Conservation (phyloP, 1,284 basidiomycete species). For the Chondrostereum purpureum region DNA sequence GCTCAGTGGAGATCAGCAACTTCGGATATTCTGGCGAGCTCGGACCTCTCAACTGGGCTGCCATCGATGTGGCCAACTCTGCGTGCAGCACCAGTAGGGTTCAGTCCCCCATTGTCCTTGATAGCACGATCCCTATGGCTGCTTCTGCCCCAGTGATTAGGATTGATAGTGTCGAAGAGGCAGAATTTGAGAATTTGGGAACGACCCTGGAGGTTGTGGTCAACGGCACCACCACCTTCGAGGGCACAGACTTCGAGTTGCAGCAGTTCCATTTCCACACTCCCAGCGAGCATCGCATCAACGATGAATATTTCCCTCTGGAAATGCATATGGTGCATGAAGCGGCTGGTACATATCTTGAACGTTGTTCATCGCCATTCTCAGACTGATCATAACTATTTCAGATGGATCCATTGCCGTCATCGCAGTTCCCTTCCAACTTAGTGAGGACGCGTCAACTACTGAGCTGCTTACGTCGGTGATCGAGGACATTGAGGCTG, state of each 20-base stretch:
- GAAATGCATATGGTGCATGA: constrained; percentile 19
- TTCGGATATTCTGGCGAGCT: constrained; percentile 14
- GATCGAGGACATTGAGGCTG: constrained; percentile 14
- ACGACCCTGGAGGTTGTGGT: constrained; percentile 17
- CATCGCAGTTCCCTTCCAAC: constrained; percentile 18
- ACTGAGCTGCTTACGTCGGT: constrained; percentile 15
- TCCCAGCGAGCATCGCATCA: constrained; percentile 17
- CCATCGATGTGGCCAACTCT: constrained; percentile 14
- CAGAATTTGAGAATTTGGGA: constrained; percentile 17
- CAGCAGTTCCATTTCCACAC: constrained; percentile 19
- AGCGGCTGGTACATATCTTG: constrained; percentile 12
- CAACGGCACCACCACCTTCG: constrained; percentile 14
- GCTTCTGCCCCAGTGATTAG: constrained; percentile 11
- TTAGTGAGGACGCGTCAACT: constrained; percentile 16
- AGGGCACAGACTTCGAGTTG: constrained; percentile 13
- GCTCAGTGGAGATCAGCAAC: constrained; percentile 13
- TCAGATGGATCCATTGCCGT: constrained; percentile 16
- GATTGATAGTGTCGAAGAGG: constrained; percentile 14
- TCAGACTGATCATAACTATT: no score
- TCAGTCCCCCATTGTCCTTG: constrained; percentile 17
- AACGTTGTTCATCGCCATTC: no score
- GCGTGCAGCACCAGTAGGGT: constrained; percentile 12
- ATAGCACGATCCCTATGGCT: constrained; percentile 11
- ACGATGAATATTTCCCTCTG: constrained; percentile 16
- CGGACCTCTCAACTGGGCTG: constrained; percentile 17